Evolutionary conservation across 208 protist genomes (phyloP), one percentile per base, ranked within the genome.

Genomic region (Strigomonas culicis): DNA sequence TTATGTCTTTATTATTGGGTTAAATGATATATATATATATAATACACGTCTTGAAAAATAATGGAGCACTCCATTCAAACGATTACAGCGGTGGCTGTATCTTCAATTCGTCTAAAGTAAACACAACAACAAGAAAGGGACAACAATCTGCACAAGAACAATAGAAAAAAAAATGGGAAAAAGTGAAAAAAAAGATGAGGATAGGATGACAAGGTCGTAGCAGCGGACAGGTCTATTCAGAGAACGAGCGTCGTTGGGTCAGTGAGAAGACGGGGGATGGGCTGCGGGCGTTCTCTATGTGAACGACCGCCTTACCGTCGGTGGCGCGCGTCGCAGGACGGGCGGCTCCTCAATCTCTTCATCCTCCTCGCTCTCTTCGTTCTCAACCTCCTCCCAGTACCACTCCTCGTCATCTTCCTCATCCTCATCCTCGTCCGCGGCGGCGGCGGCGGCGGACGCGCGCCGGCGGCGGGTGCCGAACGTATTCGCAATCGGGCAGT

Each of bases 371-470:
- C 53, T 36, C 44, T 74, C 64, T 13, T 63, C 75, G 13, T 70
- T 66, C 63, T 81, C 72, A 25, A 69, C 66, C 62, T 66, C 71
- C 50, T 81, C 68, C 66, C 71, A 73, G 60, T 81, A 68, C 30
- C 72, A 59, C 22, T 71, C 66, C 49, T 81, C 70, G 6, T 67
- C 72, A 47, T 77, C 71, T 22, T 77, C 68, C 22, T 77, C 67
- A 10, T 66, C 60, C 43, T 74, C 64, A 21, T 56, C 22, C 19
- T 68, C 31, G 22, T 53, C 46, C n/a, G 63, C 66, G 47, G 52
- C 58, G 57, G 68, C 47, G 21, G 51, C 27, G 43, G 44, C 30
- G 31, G 59, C 39, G 36, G 13, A 34, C 41, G 24, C 0, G 56
- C 7, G n/a, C 34, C 41, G 21, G 49, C 61, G 19, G 43, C 50